Percentiles rank a stretch among this genome's conserved stretches.
These are phyloP conservation scores for Lablab purpureus DNA, from an alignment of 306 rosid genomes.

Conservation along the genomic window DNA sequence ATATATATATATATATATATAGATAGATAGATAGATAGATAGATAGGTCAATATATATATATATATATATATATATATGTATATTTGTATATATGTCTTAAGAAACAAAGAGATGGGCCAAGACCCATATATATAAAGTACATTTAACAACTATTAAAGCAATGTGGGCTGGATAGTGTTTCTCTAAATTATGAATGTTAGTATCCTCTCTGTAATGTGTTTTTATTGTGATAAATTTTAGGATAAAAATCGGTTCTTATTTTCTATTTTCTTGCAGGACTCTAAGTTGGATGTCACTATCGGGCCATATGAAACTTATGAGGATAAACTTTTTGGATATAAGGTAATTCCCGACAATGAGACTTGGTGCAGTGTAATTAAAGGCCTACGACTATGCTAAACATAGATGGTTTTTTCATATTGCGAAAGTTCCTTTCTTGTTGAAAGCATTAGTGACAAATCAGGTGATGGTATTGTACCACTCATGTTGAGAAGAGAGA, in stretches of 20 bases:
- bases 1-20: too few relatives aligned
- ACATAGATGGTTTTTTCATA: constrained; percentile 4
- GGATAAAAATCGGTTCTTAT: constrained; percentile 33
- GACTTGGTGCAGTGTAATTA: constrained; percentile 29
- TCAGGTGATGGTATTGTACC: too few relatives aligned
- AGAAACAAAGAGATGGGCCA: too few relatives aligned
- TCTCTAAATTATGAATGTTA: neutral
- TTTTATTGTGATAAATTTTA: constrained; percentile 35
- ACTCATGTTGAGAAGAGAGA: too few relatives aligned
- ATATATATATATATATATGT: too few relatives aligned
- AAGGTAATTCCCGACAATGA: constrained; percentile 63
- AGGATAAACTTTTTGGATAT: constrained; percentile 89
- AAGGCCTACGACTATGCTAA: constrained; percentile 2
- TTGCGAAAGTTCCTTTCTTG: too few relatives aligned
- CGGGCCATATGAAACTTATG: constrained; percentile 97
- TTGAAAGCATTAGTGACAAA: too few relatives aligned
- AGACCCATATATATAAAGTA: too few relatives aligned
- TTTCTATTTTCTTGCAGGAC: constrained; percentile 62
- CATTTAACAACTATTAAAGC: too few relatives aligned
- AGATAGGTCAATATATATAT: too few relatives aligned
- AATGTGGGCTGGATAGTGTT: neutral
- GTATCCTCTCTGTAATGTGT: neutral
- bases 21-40: too few relatives aligned
- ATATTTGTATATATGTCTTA: too few relatives aligned
- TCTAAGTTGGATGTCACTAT: constrained; percentile 90